Evolutionary conservation across 352 stramenopile genomes (phyloP).

Genomic region (Globisporangium uncinulatum): DNA sequence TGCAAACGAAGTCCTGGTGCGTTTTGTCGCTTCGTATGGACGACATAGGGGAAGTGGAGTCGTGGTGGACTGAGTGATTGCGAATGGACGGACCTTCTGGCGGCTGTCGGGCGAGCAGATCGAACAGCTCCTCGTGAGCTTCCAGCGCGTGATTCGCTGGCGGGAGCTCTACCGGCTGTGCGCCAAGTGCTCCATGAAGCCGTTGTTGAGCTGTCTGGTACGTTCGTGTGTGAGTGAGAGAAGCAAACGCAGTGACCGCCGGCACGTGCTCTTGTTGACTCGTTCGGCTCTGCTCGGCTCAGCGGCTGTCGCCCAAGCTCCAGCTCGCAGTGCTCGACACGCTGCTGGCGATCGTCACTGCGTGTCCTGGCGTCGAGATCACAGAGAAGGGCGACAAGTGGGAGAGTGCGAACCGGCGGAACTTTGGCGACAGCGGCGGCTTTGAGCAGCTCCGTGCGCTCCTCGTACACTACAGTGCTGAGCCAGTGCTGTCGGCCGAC

Average conservation of each 20-base stretch:
- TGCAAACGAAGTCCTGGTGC: conserved; percentile 45
- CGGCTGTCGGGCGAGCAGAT: conserved; percentile 23
- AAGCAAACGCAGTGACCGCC: too few relatives aligned
- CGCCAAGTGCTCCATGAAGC: conserved; percentile 79
- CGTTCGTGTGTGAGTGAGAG: background rate
- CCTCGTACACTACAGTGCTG: conserved; percentile 52
- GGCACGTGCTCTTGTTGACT: background rate
- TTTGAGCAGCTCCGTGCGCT: conserved; percentile 66
- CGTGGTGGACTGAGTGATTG: background rate
- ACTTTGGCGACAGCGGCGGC: conserved; percentile 67
- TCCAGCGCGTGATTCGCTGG: conserved; percentile 74
- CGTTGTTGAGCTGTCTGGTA: conserved; percentile 69
- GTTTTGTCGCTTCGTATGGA: background rate
- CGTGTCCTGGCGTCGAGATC: conserved; percentile 38
- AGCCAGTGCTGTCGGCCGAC: conserved; percentile 13
- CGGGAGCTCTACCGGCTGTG: conserved; percentile 75
- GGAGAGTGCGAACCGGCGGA: conserved; percentile 66
- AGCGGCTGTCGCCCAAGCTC: conserved; percentile 48
- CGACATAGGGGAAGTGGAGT: background rate
- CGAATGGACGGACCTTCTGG: background rate
- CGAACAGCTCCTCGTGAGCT: conserved; percentile 55
- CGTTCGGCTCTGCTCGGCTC: background rate
- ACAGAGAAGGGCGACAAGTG: conserved; percentile 68
- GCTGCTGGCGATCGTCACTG: conserved; percentile 50
- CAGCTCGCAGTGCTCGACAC: conserved; percentile 59